Evolutionary conservation across 176 grass and related monocot species (phyloP).

Genomic region (Eragrostis nindensis): DNA sequence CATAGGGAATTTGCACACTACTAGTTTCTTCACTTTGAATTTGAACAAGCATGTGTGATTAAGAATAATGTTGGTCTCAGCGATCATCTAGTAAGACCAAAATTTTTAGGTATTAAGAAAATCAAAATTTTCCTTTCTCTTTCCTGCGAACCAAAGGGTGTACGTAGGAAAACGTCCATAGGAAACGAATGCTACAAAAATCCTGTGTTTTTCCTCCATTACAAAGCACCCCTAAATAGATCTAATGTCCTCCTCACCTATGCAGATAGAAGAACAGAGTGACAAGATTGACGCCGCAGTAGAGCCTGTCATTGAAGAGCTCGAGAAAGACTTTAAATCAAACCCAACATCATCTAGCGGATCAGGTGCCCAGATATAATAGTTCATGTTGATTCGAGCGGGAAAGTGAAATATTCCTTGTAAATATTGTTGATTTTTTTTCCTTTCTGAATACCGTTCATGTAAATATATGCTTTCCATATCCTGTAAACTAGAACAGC

Average conservation of each 20-base stretch:
- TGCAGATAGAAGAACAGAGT: constrained; percentile 56
- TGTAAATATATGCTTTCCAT: constrained; percentile 36
- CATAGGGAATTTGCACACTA: no score
- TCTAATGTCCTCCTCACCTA: not conserved
- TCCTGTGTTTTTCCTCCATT: no score
- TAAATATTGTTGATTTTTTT: constrained; percentile 39
- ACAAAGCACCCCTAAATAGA: no score
- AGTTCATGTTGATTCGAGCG: not conserved
- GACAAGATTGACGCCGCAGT: constrained; percentile 41
- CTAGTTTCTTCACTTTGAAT: no score
- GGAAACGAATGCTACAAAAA: no score
- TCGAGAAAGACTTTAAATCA: constrained; percentile 55
- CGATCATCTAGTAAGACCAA: no score
- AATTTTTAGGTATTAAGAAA: no score
- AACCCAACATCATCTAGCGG: constrained; percentile 5
- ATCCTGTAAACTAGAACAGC: not conserved
- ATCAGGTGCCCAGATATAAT: constrained; percentile 43
- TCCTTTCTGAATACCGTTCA: constrained; percentile 6
- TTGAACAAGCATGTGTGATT: no score
- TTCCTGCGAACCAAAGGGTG: no score
- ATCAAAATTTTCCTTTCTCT: no score
- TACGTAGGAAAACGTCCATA: no score
- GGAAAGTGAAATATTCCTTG: not conserved
- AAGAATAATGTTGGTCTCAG: no score
- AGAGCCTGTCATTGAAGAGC: constrained; percentile 59